Conservation (phyloP, 176 grass and related monocot genomes). For the Carex scoparia region DNA sequence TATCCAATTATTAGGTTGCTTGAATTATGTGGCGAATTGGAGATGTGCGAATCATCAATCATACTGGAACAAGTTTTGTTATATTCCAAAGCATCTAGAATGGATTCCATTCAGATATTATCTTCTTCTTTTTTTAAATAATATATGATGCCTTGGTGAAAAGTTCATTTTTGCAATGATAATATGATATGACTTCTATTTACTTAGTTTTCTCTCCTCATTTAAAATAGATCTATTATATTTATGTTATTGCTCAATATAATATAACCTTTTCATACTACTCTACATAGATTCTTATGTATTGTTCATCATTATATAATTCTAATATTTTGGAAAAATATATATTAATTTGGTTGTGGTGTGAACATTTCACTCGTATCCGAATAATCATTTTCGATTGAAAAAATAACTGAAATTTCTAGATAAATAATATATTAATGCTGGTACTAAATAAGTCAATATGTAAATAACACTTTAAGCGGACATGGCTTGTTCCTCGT, state of each 20-base stretch:
- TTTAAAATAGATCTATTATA: no score
- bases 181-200: no score
- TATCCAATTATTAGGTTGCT: neutral
- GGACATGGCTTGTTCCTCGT: neutral
- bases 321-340: no score
- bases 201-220: no score
- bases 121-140: neutral
- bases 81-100: slow-evolving; percentile 1
- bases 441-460: neutral
- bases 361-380: neutral
- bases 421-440: neutral
- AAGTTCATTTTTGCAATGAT: neutral
- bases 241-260: no score
- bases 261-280: no score
- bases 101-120: neutral
- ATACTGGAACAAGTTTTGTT: neutral
- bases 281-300: no score
- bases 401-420: neutral
- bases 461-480: neutral
- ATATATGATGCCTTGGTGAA: neutral
- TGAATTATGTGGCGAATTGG: neutral
- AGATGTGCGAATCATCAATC: no score
- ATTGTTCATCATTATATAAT: no score
- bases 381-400: neutral
- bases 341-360: neutral